Conservation (phyloP, 768 basidiomycete species). For the Macrolepiota fuliginosa region DNA sequence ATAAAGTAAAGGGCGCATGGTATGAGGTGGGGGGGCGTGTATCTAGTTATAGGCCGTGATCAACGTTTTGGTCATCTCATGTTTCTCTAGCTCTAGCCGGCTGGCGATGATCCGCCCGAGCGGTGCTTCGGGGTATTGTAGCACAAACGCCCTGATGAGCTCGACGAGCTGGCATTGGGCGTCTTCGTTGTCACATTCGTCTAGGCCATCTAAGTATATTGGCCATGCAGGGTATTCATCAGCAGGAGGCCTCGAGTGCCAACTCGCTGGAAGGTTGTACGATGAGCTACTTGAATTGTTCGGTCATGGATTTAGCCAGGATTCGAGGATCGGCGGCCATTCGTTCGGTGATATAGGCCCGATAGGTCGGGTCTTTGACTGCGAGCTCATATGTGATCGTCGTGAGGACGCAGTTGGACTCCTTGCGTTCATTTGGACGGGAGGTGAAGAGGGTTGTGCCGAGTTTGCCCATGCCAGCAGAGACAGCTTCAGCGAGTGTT, state of each 20-base stretch:
- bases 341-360: slow-evolving; percentile 5
- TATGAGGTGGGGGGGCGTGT: no score
- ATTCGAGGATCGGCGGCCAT: slow-evolving; percentile 11
- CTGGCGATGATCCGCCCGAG: slow-evolving; percentile 24
- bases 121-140: slow-evolving; percentile 2
- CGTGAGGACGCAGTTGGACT: slow-evolving; percentile 13
- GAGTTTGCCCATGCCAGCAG: neutral
- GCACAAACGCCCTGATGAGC: neutral
- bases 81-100: slow-evolving; percentile 26
- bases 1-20: no score
- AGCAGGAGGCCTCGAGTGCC: neutral
- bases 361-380: neutral
- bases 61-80: no score
- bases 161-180: slow-evolving; percentile 16
- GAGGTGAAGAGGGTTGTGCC: slow-evolving; percentile 22
- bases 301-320: slow-evolving; percentile 5
- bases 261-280: slow-evolving; percentile 9
- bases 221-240: slow-evolving; percentile 1
- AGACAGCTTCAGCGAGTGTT: slow-evolving; percentile 22
- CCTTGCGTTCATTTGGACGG: neutral
- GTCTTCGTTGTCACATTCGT: slow-evolving; percentile 20
- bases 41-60: no score
- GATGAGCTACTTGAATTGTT: slow-evolving; percentile 15
- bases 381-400: slow-evolving; percentile 23
- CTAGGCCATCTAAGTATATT: slow-evolving; percentile 25